Evolutionary conservation across 176 grass and related monocot genomes (phyloP).

Genomic region (Eragrostis nindensis): DNA sequence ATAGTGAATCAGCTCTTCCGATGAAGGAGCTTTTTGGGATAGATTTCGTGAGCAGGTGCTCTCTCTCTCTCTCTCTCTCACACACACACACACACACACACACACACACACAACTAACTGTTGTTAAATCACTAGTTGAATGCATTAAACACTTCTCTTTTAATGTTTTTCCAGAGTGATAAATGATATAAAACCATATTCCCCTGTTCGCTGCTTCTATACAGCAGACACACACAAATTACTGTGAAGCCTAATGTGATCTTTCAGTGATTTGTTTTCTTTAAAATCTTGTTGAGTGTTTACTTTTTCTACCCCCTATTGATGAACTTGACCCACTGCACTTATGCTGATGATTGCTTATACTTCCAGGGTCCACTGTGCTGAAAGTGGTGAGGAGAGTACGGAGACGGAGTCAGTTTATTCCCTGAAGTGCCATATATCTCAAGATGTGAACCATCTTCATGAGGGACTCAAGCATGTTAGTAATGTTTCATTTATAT

Average conservation of each 20-base stretch:
- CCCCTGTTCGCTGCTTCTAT: not conserved
- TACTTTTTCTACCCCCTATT: not conserved
- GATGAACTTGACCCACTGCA: not conserved
- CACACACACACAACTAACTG: no score
- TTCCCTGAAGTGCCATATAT: slow-evolving; percentile 99
- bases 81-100: no score
- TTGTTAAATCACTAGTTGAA: not conserved
- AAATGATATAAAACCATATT: not conserved
- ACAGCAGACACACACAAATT: not conserved
- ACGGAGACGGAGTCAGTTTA: slow-evolving; percentile 82
- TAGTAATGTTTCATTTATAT: slow-evolving; percentile 30
- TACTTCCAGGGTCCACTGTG: slow-evolving; percentile 85
- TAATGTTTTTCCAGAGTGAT: not conserved
- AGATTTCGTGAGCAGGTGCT: slow-evolving; percentile 84
- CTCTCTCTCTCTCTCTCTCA: not conserved
- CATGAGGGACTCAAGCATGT: slow-evolving; percentile 97
- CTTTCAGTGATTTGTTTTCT: not conserved
- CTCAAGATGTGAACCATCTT: slow-evolving; percentile 98
- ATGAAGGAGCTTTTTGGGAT: slow-evolving; percentile 92
- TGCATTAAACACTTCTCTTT: not conserved
- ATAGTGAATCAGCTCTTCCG: slow-evolving; percentile 64
- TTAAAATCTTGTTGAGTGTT: slow-evolving; percentile 17
- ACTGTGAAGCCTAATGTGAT: not conserved
- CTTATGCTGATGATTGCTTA: slow-evolving; percentile 24
- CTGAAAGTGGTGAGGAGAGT: slow-evolving; percentile 96